Percentiles rank a stretch among this genome's conserved stretches.
These are phyloP conservation scores for Colletotrichum tamarilloi DNA, from an alignment of 2,329 filamentous ascomycete genomes.

Conservation along the genomic window DNA sequence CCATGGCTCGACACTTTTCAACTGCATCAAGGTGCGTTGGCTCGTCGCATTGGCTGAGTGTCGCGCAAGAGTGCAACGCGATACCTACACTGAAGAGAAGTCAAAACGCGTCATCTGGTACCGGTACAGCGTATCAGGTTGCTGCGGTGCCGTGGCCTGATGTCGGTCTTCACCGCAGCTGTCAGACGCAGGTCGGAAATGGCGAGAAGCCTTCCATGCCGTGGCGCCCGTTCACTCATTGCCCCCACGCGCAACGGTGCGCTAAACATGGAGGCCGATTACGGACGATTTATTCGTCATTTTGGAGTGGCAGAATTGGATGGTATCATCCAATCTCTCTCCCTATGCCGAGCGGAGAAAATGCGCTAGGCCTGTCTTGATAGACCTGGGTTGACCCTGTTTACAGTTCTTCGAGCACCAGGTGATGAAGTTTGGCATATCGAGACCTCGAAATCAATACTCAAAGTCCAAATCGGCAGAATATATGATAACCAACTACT, in stretches of 20 bases:
- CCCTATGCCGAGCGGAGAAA: slow-evolving; percentile 17
- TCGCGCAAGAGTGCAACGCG: background rate
- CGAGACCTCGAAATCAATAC: background rate
- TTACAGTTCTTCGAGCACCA: background rate
- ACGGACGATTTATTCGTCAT: background rate
- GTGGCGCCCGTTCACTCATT: background rate
- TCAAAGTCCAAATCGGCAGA: background rate
- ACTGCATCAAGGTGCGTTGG: background rate
- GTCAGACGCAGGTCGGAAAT: slow-evolving; percentile 18
- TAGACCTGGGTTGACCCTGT: slow-evolving; percentile 3
- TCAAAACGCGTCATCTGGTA: background rate
- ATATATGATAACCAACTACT: background rate
- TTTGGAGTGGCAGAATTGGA: background rate
- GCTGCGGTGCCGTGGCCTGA: background rate
- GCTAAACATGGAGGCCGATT: background rate
- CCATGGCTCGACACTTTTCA: background rate
- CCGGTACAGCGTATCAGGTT: background rate
- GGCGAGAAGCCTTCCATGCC: slow-evolving; percentile 4
- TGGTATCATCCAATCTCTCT: slow-evolving; percentile 6
- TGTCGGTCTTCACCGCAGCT: slow-evolving; percentile 13
- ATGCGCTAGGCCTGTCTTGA: slow-evolving; percentile 12
- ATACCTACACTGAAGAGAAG: background rate
- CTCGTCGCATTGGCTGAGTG: background rate
- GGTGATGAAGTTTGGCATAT: background rate
- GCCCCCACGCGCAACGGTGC: slow-evolving; percentile 4